Evolutionary conservation across 371 early-diverging fungal species (phyloP).

Genomic region (Mortierella sp.): DNA sequence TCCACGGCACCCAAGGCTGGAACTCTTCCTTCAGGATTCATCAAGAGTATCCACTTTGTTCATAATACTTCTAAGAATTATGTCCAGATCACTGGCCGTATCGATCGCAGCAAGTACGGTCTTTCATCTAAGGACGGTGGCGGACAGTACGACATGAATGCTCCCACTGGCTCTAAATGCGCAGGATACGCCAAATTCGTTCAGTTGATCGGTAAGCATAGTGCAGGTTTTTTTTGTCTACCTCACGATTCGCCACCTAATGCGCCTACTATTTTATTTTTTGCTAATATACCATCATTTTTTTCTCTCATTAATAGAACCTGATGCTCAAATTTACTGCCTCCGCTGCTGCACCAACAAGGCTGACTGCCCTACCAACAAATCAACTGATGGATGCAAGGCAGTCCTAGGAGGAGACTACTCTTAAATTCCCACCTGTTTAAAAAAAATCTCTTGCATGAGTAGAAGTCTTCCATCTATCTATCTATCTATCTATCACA

Average conservation of each 20-base stretch:
- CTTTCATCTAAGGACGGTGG: slow-evolving; percentile 62
- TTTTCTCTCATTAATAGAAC: slow-evolving; percentile 55
- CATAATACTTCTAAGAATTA: slow-evolving; percentile 58
- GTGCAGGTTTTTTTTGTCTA: not conserved
- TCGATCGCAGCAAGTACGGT: slow-evolving; percentile 62
- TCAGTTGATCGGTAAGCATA: slow-evolving; percentile 46
- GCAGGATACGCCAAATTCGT: slow-evolving; percentile 64
- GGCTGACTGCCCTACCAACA: slow-evolving; percentile 36
- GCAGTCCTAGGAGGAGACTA: slow-evolving; percentile 32
- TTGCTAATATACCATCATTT: not conserved
- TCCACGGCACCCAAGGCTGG: slow-evolving; percentile 50
- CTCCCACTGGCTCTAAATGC: slow-evolving; percentile 64
- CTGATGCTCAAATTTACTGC: slow-evolving; percentile 63
- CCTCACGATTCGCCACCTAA: not conserved
- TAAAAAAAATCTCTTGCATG: not conserved
- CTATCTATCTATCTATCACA: no score
- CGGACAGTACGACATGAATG: slow-evolving; percentile 66
- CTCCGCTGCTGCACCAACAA: slow-evolving; percentile 67
- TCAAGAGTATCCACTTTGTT: slow-evolving; percentile 63
- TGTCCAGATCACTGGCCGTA: slow-evolving; percentile 68
- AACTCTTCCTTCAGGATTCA: slow-evolving; percentile 60
- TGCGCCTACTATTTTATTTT: no score
- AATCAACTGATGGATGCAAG: slow-evolving; percentile 28
- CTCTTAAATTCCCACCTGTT: slow-evolving; percentile 2
- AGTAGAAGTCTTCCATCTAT: not conserved